These are phyloP conservation scores for Penicillium dipodomyicola DNA, from an alignment of 495 filamentous ascomycete genomes.

Conservation along the genomic window DNA sequence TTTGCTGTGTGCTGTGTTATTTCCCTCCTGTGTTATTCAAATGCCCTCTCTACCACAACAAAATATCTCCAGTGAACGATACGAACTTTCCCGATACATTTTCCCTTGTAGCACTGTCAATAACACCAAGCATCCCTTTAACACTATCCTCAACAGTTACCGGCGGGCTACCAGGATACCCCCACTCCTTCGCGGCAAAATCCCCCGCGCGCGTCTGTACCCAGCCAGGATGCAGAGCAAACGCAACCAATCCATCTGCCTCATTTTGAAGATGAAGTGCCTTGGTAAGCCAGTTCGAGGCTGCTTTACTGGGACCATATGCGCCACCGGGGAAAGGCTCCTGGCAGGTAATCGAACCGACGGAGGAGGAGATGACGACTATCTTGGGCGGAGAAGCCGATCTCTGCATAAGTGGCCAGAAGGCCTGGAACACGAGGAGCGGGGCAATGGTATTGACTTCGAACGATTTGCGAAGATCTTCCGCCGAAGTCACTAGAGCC, in stretches of 20 bases:
- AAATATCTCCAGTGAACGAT: conserved; percentile 17
- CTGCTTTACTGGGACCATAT: conserved; percentile 41
- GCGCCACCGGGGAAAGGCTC: conserved; percentile 31
- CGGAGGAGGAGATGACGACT: conserved; percentile 24
- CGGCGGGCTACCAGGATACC: conserved; percentile 23
- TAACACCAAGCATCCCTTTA: conserved; percentile 34
- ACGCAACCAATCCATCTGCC: conserved; percentile 31
- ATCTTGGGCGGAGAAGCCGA: conserved; percentile 30
- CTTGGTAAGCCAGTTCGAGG: conserved; percentile 35
- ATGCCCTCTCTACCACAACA: conserved; percentile 10
- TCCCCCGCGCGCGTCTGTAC: conserved; percentile 47
- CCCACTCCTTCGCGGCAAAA: conserved; percentile 26
- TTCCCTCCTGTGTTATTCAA: neutral
- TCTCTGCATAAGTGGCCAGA: conserved; percentile 35
- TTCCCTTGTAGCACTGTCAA: conserved; percentile 36
- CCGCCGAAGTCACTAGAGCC: conserved; percentile 18
- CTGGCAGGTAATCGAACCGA: conserved; percentile 26
- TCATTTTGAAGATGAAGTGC: conserved; percentile 34
- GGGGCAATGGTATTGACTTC: conserved; percentile 40
- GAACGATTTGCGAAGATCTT: conserved; percentile 31
- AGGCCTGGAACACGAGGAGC: conserved; percentile 40
- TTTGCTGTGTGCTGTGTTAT: neutral
- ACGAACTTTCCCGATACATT: conserved; percentile 38
- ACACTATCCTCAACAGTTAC: conserved; percentile 28
- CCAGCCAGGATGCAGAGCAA: conserved; percentile 33